Percentiles rank a stretch among this genome's conserved stretches.
phyloP scores from a whole-genome alignment of 1,139 yeast genomes.

The Insectozyma bohioensis region DNA sequence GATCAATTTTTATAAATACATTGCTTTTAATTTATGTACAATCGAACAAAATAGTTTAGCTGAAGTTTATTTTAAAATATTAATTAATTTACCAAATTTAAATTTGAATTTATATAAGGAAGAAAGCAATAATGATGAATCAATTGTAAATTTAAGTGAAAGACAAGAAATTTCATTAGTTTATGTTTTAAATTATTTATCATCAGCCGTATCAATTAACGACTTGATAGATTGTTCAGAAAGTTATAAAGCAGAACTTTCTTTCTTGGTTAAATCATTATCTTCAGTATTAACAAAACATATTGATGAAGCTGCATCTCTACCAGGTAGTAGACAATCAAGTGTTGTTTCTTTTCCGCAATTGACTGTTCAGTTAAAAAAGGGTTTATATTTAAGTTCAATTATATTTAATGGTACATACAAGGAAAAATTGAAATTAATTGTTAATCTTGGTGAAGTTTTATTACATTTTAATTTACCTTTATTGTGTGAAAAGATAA shows the following conservation, averaged over 20 bases:
- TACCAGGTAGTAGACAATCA: slow-evolving; percentile 25
- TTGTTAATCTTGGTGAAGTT: slow-evolving; percentile 23
- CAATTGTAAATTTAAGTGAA: slow-evolving; percentile 16
- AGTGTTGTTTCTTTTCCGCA: slow-evolving; percentile 21
- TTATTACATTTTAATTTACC: slow-evolving; percentile 14
- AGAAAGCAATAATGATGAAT: slow-evolving; percentile 8
- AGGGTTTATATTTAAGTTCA: slow-evolving; percentile 24
- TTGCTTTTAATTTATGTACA: slow-evolving; percentile 26
- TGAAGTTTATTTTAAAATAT: slow-evolving; percentile 25
- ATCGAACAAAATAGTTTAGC: slow-evolving; percentile 17
- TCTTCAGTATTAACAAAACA: slow-evolving; percentile 25
- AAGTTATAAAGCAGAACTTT: slow-evolving; percentile 21
- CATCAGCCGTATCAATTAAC: slow-evolving; percentile 21
- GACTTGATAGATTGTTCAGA: slow-evolving; percentile 21
- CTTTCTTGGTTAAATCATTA: slow-evolving; percentile 22
- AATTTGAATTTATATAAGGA: slow-evolving; percentile 10
- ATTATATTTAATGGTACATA: slow-evolving; percentile 32
- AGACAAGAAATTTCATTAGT: slow-evolving; percentile 38
- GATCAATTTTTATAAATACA: slow-evolving; percentile 28
- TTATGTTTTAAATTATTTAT: slow-evolving; percentile 28
- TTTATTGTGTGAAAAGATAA: slow-evolving; percentile 5
- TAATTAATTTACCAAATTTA: slow-evolving; percentile 28
- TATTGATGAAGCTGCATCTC: slow-evolving; percentile 26
- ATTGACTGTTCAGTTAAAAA: slow-evolving; percentile 14
- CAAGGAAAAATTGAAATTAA: slow-evolving; percentile 29